Conservation (phyloP, 345 rosid species). For the Eucalyptus pauciflora region DNA sequence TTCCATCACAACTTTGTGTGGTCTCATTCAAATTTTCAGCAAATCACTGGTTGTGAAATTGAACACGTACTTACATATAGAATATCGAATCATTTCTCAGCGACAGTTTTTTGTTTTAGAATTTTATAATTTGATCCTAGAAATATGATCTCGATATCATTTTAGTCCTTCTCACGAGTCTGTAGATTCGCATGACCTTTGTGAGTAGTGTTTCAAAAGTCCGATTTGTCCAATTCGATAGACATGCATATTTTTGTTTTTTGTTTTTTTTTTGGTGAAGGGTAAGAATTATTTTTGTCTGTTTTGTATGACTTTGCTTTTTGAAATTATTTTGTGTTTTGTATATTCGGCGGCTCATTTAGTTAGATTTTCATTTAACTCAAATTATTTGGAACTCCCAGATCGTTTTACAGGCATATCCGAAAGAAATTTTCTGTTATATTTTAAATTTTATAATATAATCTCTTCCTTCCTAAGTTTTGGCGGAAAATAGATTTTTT, state of each 20-base stretch:
- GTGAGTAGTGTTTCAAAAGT: background rate
- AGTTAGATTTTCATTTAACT: background rate
- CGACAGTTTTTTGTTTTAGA: background rate
- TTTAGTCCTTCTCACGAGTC: background rate
- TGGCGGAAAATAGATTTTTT: background rate
- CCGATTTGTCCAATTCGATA: background rate
- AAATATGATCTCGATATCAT: background rate
- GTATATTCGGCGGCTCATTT: background rate
- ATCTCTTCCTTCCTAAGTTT: background rate
- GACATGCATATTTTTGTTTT: background rate
- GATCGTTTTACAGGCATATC: background rate
- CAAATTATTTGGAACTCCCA: background rate
- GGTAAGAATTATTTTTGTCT: background rate
- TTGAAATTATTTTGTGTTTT: background rate
- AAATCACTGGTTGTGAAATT: background rate
- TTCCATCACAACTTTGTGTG: background rate
- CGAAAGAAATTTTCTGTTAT: background rate
- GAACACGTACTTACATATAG: rapidly evolving
- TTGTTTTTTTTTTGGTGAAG: too few relatives aligned
- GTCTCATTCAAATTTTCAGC: background rate
- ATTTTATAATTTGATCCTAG: background rate
- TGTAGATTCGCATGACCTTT: background rate
- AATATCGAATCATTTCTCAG: rapidly evolving
- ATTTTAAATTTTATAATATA: background rate
- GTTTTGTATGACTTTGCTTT: background rate